Conservation (phyloP, 495 filamentous ascomycete genomes). For the Aspergillus leporis region DNA sequence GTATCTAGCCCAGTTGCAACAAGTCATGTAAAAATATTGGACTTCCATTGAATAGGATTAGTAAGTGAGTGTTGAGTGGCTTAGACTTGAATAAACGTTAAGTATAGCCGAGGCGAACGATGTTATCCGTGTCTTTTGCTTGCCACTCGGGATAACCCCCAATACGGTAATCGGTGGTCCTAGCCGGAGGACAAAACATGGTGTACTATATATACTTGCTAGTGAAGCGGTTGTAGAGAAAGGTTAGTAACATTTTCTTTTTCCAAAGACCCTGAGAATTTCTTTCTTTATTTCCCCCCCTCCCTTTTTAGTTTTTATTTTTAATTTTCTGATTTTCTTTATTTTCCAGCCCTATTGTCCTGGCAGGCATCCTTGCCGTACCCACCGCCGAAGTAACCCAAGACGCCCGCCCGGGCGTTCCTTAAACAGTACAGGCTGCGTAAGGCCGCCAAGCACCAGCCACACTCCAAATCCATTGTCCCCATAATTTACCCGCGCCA, state of each 20-base stretch:
- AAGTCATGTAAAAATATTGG: background rate
- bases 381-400: background rate
- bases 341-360: background rate
- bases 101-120: background rate
- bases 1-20: background rate
- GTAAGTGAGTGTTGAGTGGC: background rate
- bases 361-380: background rate
- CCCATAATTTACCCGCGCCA: slow-evolving; percentile 9
- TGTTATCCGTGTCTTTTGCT: background rate
- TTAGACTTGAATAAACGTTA: background rate
- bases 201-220: background rate
- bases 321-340: background rate
- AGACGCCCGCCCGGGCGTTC: background rate
- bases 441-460: slow-evolving; percentile 15
- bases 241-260: background rate
- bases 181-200: background rate
- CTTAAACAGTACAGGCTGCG: background rate
- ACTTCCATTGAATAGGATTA: background rate
- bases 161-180: background rate
- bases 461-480: slow-evolving; percentile 15
- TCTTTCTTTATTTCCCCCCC: background rate
- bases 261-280: background rate
- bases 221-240: background rate
- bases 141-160: background rate
- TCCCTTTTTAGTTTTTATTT: background rate